Conservation (phyloP, 208 protist species). For the Angomonas deanei region DNA sequence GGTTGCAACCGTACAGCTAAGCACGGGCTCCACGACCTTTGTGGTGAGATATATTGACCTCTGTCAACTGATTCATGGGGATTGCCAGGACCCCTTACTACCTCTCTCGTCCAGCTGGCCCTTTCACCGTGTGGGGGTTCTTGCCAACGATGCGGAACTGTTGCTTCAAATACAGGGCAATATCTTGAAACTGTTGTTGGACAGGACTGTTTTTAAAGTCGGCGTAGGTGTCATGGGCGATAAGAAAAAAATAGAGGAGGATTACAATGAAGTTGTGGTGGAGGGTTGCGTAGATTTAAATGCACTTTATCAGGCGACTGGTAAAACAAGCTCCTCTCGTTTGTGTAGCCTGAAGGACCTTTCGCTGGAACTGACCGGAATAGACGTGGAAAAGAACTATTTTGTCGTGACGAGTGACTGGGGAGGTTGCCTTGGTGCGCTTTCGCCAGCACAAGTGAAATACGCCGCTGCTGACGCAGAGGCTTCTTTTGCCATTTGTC, state of each 20-base stretch:
- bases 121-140: slow-evolving; percentile 20
- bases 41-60: slow-evolving; percentile 42
- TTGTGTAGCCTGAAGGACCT: slow-evolving; percentile 40
- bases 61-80: slow-evolving; percentile 13
- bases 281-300: slow-evolving; percentile 37
- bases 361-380: slow-evolving; percentile 20
- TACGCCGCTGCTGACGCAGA: slow-evolving; percentile 56
- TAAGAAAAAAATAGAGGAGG: slow-evolving; percentile 36
- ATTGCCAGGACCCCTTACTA: slow-evolving; percentile 17
- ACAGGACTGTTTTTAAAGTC: slow-evolving; percentile 24
- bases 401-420: slow-evolving; percentile 48
- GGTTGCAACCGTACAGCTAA: slow-evolving; percentile 56
- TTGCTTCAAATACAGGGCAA: slow-evolving; percentile 16
- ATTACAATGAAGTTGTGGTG: slow-evolving; percentile 25
- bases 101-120: slow-evolving; percentile 23
- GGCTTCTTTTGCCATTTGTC: slow-evolving; percentile 43
- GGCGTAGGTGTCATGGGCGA: slow-evolving; percentile 55
- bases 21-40: slow-evolving; percentile 30
- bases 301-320: slow-evolving; percentile 14
- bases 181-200: slow-evolving; percentile 19
- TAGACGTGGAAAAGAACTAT: slow-evolving; percentile 35
- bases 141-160: slow-evolving; percentile 9
- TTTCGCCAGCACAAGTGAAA: slow-evolving; percentile 44
- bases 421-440: slow-evolving; percentile 36
- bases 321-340: neutral